Evolutionary conservation across 2,329 filamentous ascomycete genomes (phyloP), one percentile per base, ranked within the genome.

Genomic region (Domatiomyces catenatus): DNA sequence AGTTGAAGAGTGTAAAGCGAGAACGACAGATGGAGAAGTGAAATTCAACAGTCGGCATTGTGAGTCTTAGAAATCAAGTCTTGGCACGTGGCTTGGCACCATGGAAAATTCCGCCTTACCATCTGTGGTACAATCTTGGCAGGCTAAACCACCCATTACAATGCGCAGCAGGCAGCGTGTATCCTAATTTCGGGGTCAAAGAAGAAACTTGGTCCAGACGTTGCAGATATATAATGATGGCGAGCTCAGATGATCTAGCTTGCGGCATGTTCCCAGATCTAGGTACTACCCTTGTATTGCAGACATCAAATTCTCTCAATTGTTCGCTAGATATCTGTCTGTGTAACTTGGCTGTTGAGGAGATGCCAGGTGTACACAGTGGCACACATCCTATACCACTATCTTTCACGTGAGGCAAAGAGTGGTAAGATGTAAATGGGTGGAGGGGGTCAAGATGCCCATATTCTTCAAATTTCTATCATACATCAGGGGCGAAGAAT

Each of bases 1-100:
- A 45, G 48, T 47, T 39, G 46, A 50, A 44, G 45, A 43, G 42
- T 24, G 42, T 43, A 42, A 51, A 46, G 50, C 10, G 15, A 15
- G 32, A 15, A 15, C 4, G 2, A 39, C 32, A 15, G 10, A 39
- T 10, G 1, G 15, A 45, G 19, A 20, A 12, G 6, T 4, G 43
- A 18, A 26, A 45, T 45, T 22, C 10, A n/a, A 12, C 5, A 45
- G 43, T 45, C 19, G 15, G 3, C 43, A 18, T 45, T 45, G 43
- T 39, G 32, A 39, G 15, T 12, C 8, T 39, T 39, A 39, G 32
- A 39, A 39, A 39, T 39, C 32, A 39, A 39, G 32, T 39, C 32
- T 39, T 39, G 32, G 32, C 32, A 12, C 8, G 15, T 15, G 32
- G 32, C 32, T 39, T 39, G 32, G 32, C 32, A 15, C 22, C 3